Base-by-base conservation (phyloP, 441 rosid species). In the Hura crepitans region DNA sequence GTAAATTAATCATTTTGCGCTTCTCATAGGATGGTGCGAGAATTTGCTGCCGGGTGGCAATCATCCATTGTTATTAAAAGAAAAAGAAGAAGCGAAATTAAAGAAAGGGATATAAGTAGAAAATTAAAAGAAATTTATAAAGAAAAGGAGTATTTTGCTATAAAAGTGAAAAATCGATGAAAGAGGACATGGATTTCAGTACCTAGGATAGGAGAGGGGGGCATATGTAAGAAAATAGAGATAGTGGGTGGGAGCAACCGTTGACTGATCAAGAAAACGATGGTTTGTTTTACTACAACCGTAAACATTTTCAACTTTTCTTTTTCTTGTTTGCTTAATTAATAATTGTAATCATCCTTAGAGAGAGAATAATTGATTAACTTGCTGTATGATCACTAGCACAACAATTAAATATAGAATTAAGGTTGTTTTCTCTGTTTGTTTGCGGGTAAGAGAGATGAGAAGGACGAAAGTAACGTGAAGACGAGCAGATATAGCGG, bases 221-320 rank as follows among this genome's bases (percentile, higher is more conserved):
- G 1, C 4, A 15, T 0, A 28, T n/a, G n/a, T 1, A 13, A 43
- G 18, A 1, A 25, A 0, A 23, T 0, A 35, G 25, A 2, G 30
- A 30, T 23, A 1, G 45, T 65, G 69, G 60, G 12, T 71, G 30
- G 80, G 80, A 61, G 60, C 73, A 4, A 42, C 22, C 65, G 78
- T 74, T 81, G 84, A 73, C 81, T 64, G 33, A 39, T 42, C 30
- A 47, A 49, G 68, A 73, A 73, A 81, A 78, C 60, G 76, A 75
- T 73, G 46, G 62, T 53, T 73, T 66, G 69, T 56, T 45, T 51
- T 68, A 47, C 67, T 55, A 54, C 6, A 55, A 17, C 59, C 46
- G 17, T 28, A 60, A 51, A 28, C 30, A n/a, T 63, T 27, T 35
- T 58, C 18, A 28, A 53, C 9, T 57, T 28, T n/a, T n/a, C n/a